Percentiles rank a stretch among this genome's conserved stretches.
Evolutionary conservation across 768 basidiomycete species (phyloP).

Genomic region (Cystobasidium tubakii): DNA sequence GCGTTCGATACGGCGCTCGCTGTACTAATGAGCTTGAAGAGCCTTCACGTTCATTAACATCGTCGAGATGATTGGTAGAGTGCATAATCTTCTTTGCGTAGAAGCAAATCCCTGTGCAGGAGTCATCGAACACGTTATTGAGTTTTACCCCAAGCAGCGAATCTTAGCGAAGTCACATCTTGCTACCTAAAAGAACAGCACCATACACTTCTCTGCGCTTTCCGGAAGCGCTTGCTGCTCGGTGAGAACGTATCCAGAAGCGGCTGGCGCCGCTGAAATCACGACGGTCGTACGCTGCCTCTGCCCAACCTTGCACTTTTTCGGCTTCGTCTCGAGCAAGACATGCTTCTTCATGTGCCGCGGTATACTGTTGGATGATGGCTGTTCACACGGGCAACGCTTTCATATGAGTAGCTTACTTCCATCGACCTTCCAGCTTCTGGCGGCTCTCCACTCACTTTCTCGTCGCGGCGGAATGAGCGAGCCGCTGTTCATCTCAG

Average conservation of each 20-base stretch:
- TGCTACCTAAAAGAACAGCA: too few relatives aligned
- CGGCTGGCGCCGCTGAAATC: background rate
- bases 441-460: background rate
- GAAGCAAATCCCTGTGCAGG: background rate
- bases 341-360: slow-evolving; percentile 4
- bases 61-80: slow-evolving; percentile 18
- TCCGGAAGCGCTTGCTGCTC: background rate
- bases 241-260: background rate
- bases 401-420: too few relatives aligned
- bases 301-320: slow-evolving; percentile 8
- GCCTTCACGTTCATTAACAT: slow-evolving; percentile 4
- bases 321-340: background rate
- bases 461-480: slow-evolving; percentile 13
- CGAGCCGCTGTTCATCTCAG: background rate
- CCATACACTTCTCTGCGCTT: background rate
- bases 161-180: too few relatives aligned
- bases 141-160: too few relatives aligned
- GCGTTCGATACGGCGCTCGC: slow-evolving; percentile 15
- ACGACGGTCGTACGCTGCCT: slow-evolving; percentile 9
- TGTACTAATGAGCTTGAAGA: slow-evolving; percentile 14
- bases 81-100: slow-evolving; percentile 20
- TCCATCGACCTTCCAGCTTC: background rate
- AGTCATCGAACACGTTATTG: slow-evolving; percentile 1
- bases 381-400: background rate
- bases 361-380: slow-evolving; percentile 13